phyloP scores from a whole-genome alignment of 2,329 filamentous ascomycete genomes.

The Colletotrichum ledebouriae region DNA sequence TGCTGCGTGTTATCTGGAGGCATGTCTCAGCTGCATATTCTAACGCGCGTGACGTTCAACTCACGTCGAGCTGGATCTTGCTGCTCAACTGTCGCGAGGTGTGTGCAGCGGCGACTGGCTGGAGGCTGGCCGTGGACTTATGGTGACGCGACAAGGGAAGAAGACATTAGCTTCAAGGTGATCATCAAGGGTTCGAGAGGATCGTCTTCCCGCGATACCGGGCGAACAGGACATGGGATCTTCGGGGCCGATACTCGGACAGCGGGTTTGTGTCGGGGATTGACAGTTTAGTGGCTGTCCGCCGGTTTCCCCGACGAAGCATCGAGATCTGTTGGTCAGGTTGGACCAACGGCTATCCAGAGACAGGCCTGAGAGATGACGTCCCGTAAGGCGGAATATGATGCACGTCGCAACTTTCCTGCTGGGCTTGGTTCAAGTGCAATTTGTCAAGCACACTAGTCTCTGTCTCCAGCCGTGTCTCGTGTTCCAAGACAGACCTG shows the following conservation, averaged over 20 bases:
- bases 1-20: too few species aligned
- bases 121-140: too few species aligned
- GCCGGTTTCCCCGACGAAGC: background rate
- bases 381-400: too few species aligned
- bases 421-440: background rate
- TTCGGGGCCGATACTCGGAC: background rate
- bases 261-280: background rate
- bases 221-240: too few species aligned
- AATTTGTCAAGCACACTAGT: background rate
- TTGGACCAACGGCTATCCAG: too few species aligned
- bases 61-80: background rate
- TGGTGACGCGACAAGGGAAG: too few species aligned
- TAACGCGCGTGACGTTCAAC: constrained; percentile 3
- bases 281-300: background rate
- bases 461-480: background rate
- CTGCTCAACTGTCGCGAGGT: too few species aligned
- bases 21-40: constrained; percentile 20
- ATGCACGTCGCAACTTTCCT: too few species aligned
- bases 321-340: background rate
- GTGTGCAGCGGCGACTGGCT: too few species aligned
- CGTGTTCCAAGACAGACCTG: background rate
- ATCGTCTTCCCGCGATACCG: too few species aligned
- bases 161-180: too few species aligned
- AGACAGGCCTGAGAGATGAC: background rate
- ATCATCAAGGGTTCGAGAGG: too few species aligned